These are phyloP conservation scores for Straminergon stramineum DNA, from an alignment of 225 moss, liverwort and hornwort species.

Conservation along the genomic window DNA sequence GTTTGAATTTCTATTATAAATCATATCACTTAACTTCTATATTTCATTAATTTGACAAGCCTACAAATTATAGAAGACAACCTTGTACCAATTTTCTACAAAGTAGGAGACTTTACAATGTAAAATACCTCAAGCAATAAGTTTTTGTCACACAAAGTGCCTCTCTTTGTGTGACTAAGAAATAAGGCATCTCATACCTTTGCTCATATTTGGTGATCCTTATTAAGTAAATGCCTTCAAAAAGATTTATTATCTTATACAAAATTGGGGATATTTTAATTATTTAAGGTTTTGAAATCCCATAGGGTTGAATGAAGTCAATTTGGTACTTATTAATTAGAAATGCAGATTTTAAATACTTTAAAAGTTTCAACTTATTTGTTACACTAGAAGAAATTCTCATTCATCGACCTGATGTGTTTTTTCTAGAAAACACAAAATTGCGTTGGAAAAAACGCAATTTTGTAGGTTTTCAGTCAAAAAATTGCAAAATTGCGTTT, in stretches of 20 bases:
- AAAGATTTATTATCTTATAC: neutral
- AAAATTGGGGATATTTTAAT: neutral
- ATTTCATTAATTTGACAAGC: neutral
- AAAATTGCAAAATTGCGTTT: no score
- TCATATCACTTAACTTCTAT: neutral
- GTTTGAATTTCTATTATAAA: neutral
- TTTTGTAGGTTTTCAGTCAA: no score
- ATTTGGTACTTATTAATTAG: neutral
- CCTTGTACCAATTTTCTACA: neutral
- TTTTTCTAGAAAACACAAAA: no score
- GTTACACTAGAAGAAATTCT: no score
- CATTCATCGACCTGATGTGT: no score
- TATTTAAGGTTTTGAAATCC: neutral
- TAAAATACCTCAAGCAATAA: neutral
- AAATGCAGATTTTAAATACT: neutral
- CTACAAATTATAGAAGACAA: neutral
- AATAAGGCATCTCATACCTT: neutral
- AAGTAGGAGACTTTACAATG: neutral
- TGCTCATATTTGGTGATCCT: neutral
- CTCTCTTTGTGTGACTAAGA: neutral
- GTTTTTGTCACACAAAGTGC: neutral
- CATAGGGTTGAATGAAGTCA: accelerated
- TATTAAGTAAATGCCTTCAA: neutral
- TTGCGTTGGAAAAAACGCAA: no score
- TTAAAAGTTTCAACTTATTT: neutral